phyloP scores from a whole-genome alignment of 2,329 filamentous ascomycete genomes.

The Exophiala dermatitidis region DNA sequence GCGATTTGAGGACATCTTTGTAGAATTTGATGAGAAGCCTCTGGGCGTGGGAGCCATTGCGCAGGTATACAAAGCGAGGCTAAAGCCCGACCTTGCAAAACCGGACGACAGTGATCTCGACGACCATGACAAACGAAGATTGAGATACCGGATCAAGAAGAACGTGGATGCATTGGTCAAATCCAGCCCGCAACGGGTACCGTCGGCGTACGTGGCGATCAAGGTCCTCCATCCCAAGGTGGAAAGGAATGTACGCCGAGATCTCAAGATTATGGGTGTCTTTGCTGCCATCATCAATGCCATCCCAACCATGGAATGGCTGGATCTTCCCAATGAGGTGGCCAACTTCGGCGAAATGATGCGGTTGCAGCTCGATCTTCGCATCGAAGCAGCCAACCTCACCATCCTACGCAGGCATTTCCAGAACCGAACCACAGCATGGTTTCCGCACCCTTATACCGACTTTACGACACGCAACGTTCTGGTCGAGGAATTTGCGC shows the following conservation, averaged over 20 bases:
- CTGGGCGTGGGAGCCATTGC: constrained; percentile 93
- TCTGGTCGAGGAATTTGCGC: constrained; percentile 89
- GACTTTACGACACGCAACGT: constrained; percentile 90
- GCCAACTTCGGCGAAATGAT: constrained; percentile 96
- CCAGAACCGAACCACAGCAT: constrained; percentile 80
- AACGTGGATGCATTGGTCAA: constrained; percentile 84
- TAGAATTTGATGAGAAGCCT: constrained; percentile 85
- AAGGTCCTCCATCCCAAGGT: constrained; percentile 93
- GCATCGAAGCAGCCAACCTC: constrained; percentile 89
- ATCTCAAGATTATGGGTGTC: constrained; percentile 87
- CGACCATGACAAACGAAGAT: constrained; percentile 44
- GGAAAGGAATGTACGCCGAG: constrained; percentile 80
- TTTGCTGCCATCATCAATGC: constrained; percentile 78
- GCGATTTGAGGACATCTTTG: constrained; percentile 83
- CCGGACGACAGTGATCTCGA: constrained; percentile 52
- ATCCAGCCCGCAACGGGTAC: constrained; percentile 73
- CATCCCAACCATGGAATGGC: constrained; percentile 93
- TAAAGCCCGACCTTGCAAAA: constrained; percentile 69
- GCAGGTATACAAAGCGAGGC: constrained; percentile 91
- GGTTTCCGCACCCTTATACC: constrained; percentile 90
- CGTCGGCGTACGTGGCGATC: constrained; percentile 86
- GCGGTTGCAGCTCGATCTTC: constrained; percentile 88
- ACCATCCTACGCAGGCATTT: constrained; percentile 83
- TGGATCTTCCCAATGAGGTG: constrained; percentile 92
- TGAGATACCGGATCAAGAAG: constrained; percentile 64